These are phyloP conservation scores for Tolypocladium sp. DNA, from an alignment of 2,329 filamentous ascomycete genomes.

Conservation along the genomic window DNA sequence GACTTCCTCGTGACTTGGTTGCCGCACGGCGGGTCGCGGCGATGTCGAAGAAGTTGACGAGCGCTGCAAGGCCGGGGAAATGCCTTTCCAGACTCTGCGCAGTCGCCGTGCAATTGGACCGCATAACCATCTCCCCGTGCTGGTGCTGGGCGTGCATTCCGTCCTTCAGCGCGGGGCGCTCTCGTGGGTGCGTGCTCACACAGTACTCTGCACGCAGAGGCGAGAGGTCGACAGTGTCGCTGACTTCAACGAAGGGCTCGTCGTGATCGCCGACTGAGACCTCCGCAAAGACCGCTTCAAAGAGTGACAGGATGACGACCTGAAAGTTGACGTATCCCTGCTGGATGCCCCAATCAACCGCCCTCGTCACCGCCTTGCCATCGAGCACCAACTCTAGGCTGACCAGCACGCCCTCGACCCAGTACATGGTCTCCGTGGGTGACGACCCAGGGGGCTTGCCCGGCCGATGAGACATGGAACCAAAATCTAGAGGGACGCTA, in stretches of 20 bases:
- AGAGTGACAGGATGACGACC: constrained; percentile 10
- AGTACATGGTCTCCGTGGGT: constrained; percentile 6
- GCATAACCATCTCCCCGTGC: constrained; percentile 1
- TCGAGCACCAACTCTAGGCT: constrained; percentile 5
- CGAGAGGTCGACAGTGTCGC: constrained; percentile 6
- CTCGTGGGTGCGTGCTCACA: constrained; percentile 7
- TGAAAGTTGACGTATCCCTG: constrained; percentile 10
- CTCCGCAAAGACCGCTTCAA: constrained; percentile 10
- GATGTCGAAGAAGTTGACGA: constrained; percentile 13
- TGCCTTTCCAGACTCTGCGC: constrained; percentile 1
- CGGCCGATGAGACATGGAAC: constrained; percentile 3
- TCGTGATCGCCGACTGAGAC: constrained; percentile 3
- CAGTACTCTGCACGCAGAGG: constrained; percentile 6
- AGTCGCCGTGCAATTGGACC: background rate
- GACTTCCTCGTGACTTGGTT: constrained; percentile 2
- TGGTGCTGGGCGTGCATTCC: background rate
- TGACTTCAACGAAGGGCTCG: constrained; percentile 5
- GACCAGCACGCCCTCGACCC: constrained; percentile 6
- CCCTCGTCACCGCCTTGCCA: constrained; percentile 6
- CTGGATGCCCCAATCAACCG: constrained; percentile 8
- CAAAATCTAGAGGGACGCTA: constrained; percentile 1
- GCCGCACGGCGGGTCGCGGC: constrained; percentile 5
- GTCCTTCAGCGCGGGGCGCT: constrained; percentile 4
- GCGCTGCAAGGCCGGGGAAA: constrained; percentile 9
- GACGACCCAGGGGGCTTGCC: constrained; percentile 3